These are phyloP conservation scores for Medicago lupulina DNA, from an alignment of 306 rosid genomes.

Conservation along the genomic window DNA sequence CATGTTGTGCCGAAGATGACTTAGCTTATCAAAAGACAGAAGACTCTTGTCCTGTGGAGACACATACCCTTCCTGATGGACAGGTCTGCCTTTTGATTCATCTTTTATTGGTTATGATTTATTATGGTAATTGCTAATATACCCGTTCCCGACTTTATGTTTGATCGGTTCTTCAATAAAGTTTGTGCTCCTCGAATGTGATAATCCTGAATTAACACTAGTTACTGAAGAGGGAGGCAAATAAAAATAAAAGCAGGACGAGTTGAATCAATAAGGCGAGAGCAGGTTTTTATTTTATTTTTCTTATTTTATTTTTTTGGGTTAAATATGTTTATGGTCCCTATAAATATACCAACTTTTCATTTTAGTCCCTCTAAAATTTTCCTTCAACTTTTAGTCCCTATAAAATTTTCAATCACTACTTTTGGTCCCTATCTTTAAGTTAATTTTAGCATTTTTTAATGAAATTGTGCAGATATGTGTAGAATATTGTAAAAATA, in stretches of 20 bases:
- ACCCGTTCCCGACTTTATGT: conserved; percentile 21
- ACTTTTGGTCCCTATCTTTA: no score
- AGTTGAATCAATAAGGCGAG: conserved; percentile 16
- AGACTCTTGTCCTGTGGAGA: conserved; percentile 69
- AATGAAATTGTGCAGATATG: no score
- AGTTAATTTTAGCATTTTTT: no score
- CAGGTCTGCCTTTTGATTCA: conserved; percentile 66
- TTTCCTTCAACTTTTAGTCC: no score
- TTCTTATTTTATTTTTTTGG: no score
- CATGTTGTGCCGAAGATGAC: conserved; percentile 95
- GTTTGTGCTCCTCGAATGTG: conserved; percentile 9
- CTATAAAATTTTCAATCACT: no score
- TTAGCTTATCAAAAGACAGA: conserved; percentile 76
- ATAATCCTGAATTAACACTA: conserved; percentile 20
- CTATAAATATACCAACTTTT: no score
- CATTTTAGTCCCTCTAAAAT: no score
- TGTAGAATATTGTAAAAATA: no score
- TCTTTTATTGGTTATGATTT: conserved; percentile 1
- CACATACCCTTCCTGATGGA: conserved; percentile 95
- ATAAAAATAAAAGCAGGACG: conserved; percentile 19
- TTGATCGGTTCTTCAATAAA: conserved; percentile 36
- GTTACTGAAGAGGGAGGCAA: conserved; percentile 6
- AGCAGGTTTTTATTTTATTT: conserved; percentile 5
- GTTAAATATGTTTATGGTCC: no score
- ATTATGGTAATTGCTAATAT: conserved; percentile 31